Evolutionary conservation across 2,329 filamentous ascomycete genomes (phyloP).

Genomic region (Proliferodiscus dingleyae): DNA sequence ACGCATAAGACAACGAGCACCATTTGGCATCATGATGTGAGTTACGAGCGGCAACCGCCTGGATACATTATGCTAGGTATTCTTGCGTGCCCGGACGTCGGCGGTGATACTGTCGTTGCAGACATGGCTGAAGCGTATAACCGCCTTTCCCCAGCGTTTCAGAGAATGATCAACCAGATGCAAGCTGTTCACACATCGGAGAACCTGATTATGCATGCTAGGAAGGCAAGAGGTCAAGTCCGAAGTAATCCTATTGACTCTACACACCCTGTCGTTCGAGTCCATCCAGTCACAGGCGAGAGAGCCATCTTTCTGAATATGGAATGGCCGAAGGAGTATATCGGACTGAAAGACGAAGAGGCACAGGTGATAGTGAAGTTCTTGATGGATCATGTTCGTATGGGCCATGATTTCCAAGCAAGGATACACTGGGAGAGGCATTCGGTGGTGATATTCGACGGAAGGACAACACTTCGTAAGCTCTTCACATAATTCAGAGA

Average conservation of each 20-base stretch:
- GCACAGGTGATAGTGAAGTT: slow-evolving; percentile 63
- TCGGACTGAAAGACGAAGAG: slow-evolving; percentile 63
- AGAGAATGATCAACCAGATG: slow-evolving; percentile 48
- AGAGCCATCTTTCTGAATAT: slow-evolving; percentile 68
- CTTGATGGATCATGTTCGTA: slow-evolving; percentile 62
- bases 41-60: slow-evolving; percentile 65
- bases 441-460: slow-evolving; percentile 47
- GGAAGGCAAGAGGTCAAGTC: slow-evolving; percentile 53
- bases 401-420: slow-evolving; percentile 64
- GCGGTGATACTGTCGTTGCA: slow-evolving; percentile 69
- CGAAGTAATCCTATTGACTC: slow-evolving; percentile 59
- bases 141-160: slow-evolving; percentile 32
- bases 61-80: slow-evolving; percentile 59
- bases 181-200: slow-evolving; percentile 58
- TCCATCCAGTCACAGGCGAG: slow-evolving; percentile 69
- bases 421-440: slow-evolving; percentile 60
- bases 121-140: slow-evolving; percentile 63
- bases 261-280: slow-evolving; percentile 61
- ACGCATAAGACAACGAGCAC: slow-evolving; percentile 58
- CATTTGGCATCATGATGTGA: slow-evolving; percentile 66
- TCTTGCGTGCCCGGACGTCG: slow-evolving; percentile 47
- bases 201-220: slow-evolving; percentile 51
- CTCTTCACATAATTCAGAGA: neutral
- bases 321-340: slow-evolving; percentile 60
- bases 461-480: slow-evolving; percentile 42